Conservation (phyloP, 78 protist species). For the Pigoraptor vietnamica region DNA sequence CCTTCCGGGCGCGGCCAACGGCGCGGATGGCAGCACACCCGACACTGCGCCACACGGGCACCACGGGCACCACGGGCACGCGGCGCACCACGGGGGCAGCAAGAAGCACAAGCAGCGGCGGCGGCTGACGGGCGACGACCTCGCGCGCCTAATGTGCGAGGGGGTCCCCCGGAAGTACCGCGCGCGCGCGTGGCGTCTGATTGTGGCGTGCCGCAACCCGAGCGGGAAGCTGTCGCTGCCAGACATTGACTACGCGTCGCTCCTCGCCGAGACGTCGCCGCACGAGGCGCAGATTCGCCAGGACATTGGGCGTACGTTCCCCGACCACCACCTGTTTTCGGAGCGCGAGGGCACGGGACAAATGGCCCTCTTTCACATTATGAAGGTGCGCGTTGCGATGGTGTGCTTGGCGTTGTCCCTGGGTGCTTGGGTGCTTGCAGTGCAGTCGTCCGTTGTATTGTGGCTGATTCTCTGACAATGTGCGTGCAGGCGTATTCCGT, state of each 20-base stretch:
- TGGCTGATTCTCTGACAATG: no score
- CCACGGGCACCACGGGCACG: background rate
- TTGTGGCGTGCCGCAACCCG: background rate
- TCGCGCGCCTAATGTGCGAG: background rate
- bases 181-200: background rate
- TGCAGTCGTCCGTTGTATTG: no score
- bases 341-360: background rate
- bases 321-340: background rate
- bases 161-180: background rate
- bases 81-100: background rate
- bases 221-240: background rate
- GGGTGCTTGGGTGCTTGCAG: no score
- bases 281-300: background rate
- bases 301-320: constrained; percentile 8
- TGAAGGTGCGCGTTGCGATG: background rate
- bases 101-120: background rate
- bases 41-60: background rate
- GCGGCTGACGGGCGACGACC: background rate
- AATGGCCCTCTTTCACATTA: background rate
- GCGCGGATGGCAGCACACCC: background rate
- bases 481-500: constrained; percentile 10
- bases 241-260: background rate
- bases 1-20: background rate
- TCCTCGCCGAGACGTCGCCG: background rate
- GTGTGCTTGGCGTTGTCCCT: no score